Base-by-base conservation (phyloP, 1,139 yeast genomes). In the Hansenula lynferdii region DNA sequence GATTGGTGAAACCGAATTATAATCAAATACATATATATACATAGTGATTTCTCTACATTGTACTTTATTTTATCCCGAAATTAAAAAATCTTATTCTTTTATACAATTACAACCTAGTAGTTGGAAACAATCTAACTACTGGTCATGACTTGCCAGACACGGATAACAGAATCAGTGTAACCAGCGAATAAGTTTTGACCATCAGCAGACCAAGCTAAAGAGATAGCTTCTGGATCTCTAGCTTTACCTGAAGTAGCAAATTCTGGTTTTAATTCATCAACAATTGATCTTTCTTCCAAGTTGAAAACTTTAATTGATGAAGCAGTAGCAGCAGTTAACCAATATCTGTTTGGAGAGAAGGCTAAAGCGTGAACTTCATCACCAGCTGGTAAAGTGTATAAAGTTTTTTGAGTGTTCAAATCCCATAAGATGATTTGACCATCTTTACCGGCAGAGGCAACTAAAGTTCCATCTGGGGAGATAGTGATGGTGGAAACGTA, bases 81-180 rank as follows among this genome's bases (percentile, higher is more conserved):
- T n/a, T n/a, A n/a, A n/a, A n/a, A n/a, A n/a, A n/a, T n/a, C n/a
- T n/a, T 22, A 15, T 22, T 18, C 5, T 31, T 31, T 31, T 31
- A 31, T 31, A 22, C 33, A 31, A 10, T 12, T 22, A 31, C 28
- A 23, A 31, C 34, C 25, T n/a, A 15, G 22, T 22, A 31, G 12
- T 8, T n/a, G 18, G 35, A 33, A 28, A 34, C 15, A 35, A 42
- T 36, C 47, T 51, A 51, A 44, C 51, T 48, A 42, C 51, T 45
- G 76, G 96, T 89, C 97, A 90, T 90, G 64, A 92, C 96, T 83
- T 92, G 97, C 97, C 97, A 92, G 75, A 90, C 98, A 80, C 98
- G 92, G 81, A 92, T 90, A 67, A 85, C 80, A 80, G 87, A 87
- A 76, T 92, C 99, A 66, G 97, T 90, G 96, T 92, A 92, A 81